These are phyloP conservation scores for Aristolochia contorta DNA, from an alignment of 164 flowering plant genomes.

Conservation along the genomic window DNA sequence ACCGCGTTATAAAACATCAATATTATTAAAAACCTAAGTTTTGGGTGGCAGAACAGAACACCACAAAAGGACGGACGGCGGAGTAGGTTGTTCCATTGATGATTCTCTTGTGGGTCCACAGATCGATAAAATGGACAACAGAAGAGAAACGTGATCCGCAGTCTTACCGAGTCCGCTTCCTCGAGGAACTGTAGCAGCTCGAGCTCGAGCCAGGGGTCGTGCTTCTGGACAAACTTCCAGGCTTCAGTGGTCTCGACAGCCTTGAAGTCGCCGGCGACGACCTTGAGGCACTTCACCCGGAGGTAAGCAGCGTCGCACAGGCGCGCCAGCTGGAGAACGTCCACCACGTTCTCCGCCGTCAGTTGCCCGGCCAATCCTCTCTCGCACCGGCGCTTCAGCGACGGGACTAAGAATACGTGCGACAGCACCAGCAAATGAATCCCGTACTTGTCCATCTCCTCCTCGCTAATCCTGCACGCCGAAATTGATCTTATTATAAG, in stretches of 20 bases:
- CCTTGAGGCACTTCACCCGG: slow-evolving; percentile 66
- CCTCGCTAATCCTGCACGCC: slow-evolving; percentile 49
- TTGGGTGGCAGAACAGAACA: too few relatives aligned
- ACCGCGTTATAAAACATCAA: background rate
- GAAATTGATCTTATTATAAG: background rate
- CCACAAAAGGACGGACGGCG: too few relatives aligned
- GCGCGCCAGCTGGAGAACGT: slow-evolving; percentile 67
- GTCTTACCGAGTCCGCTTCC: slow-evolving; percentile 59
- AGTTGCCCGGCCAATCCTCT: slow-evolving; percentile 38
- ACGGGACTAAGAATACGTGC: slow-evolving; percentile 60
- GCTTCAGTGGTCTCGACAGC: slow-evolving; percentile 72
- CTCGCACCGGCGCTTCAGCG: slow-evolving; percentile 60
- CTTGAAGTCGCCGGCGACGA: slow-evolving; percentile 41
- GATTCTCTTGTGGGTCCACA: background rate
- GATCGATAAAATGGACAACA: background rate
- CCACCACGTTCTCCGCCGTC: slow-evolving; percentile 65
- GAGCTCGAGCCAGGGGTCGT: slow-evolving; percentile 84
- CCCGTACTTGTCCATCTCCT: slow-evolving; percentile 59
- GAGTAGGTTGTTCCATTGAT: background rate
- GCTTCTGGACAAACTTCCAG: slow-evolving; percentile 71
- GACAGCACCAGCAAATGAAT: slow-evolving; percentile 75
- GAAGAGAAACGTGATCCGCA: background rate
- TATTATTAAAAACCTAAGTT: too few relatives aligned
- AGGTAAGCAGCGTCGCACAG: slow-evolving; percentile 84
- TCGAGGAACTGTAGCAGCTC: slow-evolving; percentile 75